Conservation (phyloP, 768 basidiomycete genomes). For the Krasilnikovozyma curviuscula region DNA sequence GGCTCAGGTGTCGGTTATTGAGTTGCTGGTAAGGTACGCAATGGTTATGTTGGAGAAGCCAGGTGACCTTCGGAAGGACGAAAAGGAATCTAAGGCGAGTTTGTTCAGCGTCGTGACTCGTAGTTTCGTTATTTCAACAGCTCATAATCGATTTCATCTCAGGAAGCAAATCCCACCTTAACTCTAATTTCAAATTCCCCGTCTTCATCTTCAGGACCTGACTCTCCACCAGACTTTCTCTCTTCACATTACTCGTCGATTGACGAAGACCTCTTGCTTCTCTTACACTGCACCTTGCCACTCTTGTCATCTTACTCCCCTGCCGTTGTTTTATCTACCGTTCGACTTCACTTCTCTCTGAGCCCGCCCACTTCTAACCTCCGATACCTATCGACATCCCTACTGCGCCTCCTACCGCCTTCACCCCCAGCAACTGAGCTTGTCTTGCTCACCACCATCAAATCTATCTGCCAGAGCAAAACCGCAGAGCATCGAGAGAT, state of each 20-base stretch:
- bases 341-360: constrained; percentile 2
- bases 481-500: too few species aligned
- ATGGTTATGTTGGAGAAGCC: constrained; percentile 50
- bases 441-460: constrained; percentile 2
- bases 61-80: too few species aligned
- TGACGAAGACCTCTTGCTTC: constrained; percentile 8
- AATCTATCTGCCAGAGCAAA: neutral
- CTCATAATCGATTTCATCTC: too few species aligned
- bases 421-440: constrained; percentile 1
- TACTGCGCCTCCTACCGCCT: constrained; percentile 5
- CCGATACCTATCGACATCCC: constrained; percentile 6
- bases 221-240: too few species aligned
- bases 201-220: too few species aligned
- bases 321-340: constrained; percentile 4
- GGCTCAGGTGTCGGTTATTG: constrained; percentile 69
- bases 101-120: too few species aligned
- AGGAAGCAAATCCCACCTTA: too few species aligned
- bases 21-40: constrained; percentile 61
- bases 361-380: constrained; percentile 2
- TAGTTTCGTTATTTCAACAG: too few species aligned
- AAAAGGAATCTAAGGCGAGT: too few species aligned
- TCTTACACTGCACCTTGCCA: neutral
- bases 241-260: too few species aligned
- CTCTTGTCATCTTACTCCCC: constrained; percentile 7
- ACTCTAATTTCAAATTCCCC: too few species aligned